Conservation (phyloP, 179 eudicot species). For the Beta lomatogona region DNA sequence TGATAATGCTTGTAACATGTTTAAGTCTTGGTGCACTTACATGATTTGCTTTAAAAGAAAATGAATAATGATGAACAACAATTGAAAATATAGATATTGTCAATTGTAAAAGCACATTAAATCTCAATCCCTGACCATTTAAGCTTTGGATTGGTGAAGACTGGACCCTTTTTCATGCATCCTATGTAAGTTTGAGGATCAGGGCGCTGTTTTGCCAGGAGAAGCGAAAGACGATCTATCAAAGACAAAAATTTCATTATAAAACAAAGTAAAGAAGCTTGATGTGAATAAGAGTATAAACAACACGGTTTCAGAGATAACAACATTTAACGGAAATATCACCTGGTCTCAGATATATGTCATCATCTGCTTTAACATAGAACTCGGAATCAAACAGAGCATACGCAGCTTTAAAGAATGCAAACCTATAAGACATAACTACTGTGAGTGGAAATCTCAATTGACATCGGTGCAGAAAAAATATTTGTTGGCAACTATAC, state of each 20-base stretch:
- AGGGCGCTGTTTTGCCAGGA: constrained; percentile 85
- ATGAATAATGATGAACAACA: neutral
- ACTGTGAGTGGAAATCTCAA: constrained; percentile 22
- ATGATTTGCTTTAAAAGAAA: neutral
- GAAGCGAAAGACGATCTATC: constrained; percentile 86
- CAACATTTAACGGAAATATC: constrained; percentile 8
- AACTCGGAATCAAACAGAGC: constrained; percentile 83
- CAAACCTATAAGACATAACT: constrained; percentile 54
- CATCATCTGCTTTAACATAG: constrained; percentile 95
- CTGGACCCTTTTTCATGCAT: constrained; percentile 98
- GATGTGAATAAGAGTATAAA: neutral
- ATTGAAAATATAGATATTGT: neutral
- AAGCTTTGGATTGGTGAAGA: constrained; percentile 80
- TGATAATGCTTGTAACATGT: neutral
- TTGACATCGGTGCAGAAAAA: constrained; percentile 8
- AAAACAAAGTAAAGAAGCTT: constrained; percentile 7
- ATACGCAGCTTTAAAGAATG: constrained; percentile 91
- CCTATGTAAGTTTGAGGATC: constrained; percentile 94
- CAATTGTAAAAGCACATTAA: constrained; percentile 2
- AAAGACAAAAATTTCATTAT: constrained; percentile 24
- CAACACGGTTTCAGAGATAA: neutral
- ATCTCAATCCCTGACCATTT: constrained; percentile 65
- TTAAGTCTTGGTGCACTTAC: neutral
- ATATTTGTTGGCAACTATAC: constrained; percentile 24
- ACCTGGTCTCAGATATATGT: constrained; percentile 93